These are phyloP conservation scores for Clonostachys chloroleuca DNA, from an alignment of 2,329 filamentous ascomycete species.

Conservation along the genomic window DNA sequence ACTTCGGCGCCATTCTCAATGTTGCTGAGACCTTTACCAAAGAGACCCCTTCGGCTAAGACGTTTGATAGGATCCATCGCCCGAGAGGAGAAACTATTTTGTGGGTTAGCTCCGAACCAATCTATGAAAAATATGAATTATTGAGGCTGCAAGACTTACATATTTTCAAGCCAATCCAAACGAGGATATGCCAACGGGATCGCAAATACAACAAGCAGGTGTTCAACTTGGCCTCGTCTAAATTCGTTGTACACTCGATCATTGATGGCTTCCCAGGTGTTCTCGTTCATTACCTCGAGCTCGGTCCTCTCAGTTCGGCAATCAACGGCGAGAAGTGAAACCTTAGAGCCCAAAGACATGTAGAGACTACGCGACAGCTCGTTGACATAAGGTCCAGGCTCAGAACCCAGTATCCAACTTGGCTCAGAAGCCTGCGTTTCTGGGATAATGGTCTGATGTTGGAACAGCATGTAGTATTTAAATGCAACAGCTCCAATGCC, in stretches of 20 bases:
- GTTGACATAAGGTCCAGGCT: conserved; percentile 84
- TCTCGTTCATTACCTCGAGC: conserved; percentile 73
- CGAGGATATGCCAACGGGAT: conserved; percentile 81
- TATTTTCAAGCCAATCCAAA: conserved; percentile 66
- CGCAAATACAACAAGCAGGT: conserved; percentile 82
- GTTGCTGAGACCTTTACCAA: conserved; percentile 79
- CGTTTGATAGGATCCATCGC: conserved; percentile 88
- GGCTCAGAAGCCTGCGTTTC: conserved; percentile 83
- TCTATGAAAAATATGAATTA: neutral
- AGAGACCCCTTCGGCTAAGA: conserved; percentile 73
- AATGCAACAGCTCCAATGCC: conserved; percentile 88
- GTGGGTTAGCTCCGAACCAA: conserved; percentile 17
- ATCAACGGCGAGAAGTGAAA: conserved; percentile 83
- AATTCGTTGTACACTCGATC: conserved; percentile 82
- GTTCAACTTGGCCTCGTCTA: conserved; percentile 77
- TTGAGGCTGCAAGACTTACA: conserved; percentile 40
- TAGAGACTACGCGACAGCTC: conserved; percentile 83
- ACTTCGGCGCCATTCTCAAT: conserved; percentile 92
- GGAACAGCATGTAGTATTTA: conserved; percentile 99
- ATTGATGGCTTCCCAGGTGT: conserved; percentile 83
- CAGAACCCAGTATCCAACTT: conserved; percentile 80
- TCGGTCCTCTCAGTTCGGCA: conserved; percentile 86
- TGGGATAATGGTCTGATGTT: conserved; percentile 81
- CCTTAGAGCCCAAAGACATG: conserved; percentile 72
- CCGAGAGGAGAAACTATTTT: conserved; percentile 69